Percentiles rank a stretch among this genome's conserved stretches.
These are phyloP conservation scores for Marasmius oreades DNA, from an alignment of 1,284 basidiomycete genomes.

Conservation along the genomic window DNA sequence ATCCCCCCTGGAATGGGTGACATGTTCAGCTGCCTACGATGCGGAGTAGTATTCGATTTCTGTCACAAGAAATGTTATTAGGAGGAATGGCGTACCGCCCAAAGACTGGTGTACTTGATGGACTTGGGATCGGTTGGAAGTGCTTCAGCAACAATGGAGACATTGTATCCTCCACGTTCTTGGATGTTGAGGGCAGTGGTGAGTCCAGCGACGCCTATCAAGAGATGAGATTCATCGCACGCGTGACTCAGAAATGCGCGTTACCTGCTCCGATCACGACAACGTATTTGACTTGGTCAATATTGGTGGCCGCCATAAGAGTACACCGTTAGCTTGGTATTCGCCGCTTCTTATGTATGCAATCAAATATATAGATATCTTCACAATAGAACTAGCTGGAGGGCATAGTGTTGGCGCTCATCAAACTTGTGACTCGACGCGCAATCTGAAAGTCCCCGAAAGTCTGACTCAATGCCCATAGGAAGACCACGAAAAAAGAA, in stretches of 20 bases:
- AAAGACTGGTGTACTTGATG: slow-evolving; percentile 69
- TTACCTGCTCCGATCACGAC: neutral
- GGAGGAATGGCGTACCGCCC: slow-evolving; percentile 64
- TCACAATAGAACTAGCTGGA: neutral
- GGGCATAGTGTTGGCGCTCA: no score
- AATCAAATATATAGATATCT: no score
- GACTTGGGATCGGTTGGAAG: slow-evolving; percentile 65
- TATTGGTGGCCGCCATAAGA: no score
- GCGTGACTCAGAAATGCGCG: neutral
- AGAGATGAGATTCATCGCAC: neutral
- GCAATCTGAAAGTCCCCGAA: no score
- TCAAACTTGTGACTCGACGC: no score
- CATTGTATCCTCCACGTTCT: slow-evolving; percentile 51
- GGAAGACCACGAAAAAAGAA: no score
- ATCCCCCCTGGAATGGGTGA: slow-evolving; percentile 50
- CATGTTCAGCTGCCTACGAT: slow-evolving; percentile 61
- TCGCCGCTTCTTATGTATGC: no score
- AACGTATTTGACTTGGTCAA: no score
- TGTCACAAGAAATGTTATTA: neutral
- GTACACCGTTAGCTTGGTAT: no score
- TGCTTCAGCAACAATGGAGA: slow-evolving; percentile 64
- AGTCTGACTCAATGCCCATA: no score
- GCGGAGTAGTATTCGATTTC: neutral
- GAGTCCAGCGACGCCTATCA: slow-evolving; percentile 52
- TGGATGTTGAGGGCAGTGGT: slow-evolving; percentile 67